These are phyloP conservation scores for Glycyrrhiza uralensis DNA, from an alignment of 306 rosid species.

Conservation along the genomic window DNA sequence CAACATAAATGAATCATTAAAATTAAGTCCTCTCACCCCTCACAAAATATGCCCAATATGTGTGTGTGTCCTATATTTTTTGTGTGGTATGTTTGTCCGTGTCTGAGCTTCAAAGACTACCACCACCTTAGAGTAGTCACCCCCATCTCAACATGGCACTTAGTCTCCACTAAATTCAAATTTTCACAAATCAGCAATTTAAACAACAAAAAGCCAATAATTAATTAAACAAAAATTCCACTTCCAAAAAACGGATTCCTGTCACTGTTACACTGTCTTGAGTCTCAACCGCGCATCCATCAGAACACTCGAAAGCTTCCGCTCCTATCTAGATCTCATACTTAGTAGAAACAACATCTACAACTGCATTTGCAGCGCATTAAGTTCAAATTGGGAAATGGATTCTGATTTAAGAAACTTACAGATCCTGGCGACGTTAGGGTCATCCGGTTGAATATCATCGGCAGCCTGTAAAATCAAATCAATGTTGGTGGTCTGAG, in stretches of 20 bases:
- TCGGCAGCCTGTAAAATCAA: constrained; percentile 88
- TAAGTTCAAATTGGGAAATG: neutral
- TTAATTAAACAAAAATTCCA: neutral
- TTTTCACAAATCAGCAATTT: neutral
- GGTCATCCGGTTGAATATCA: constrained; percentile 75
- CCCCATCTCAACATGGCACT: neutral
- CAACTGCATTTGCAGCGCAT: neutral
- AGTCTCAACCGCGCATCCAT: neutral
- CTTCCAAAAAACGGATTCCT: neutral
- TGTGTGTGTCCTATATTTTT: no score
- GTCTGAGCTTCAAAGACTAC: neutral
- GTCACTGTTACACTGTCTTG: neutral
- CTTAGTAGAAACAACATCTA: neutral
- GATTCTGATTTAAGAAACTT: constrained; percentile 23
- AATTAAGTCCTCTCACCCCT: no score
- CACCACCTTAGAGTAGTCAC: neutral
- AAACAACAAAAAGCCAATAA: neutral
- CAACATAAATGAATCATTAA: no score
- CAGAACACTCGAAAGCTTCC: neutral
- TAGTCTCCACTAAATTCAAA: neutral
- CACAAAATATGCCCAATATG: no score
- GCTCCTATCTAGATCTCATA: constrained; percentile 15
- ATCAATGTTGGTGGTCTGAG: constrained; percentile 64
- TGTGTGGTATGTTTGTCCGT: no score
- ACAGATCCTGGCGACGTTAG: constrained; percentile 80